Conservation (phyloP, 108 stramenopile species). For the Nitzschia inconspicua region DNA sequence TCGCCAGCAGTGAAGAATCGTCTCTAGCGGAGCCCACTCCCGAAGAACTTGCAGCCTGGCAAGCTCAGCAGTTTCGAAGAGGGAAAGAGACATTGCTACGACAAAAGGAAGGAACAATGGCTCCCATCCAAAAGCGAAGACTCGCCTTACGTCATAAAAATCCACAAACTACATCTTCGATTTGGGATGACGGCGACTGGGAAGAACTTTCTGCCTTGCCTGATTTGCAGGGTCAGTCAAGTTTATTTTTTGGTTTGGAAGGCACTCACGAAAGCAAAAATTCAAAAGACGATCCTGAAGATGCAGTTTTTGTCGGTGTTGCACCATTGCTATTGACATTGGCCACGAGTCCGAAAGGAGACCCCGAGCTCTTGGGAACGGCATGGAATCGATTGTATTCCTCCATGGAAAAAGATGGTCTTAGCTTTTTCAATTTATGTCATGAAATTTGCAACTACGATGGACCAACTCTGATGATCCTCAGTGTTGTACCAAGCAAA, state of each 20-base stretch:
- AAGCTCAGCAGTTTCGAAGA: slow-evolving; percentile 54
- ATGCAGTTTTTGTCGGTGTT: slow-evolving; percentile 1
- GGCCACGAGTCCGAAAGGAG: slow-evolving; percentile 25
- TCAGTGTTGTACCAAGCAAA: slow-evolving; percentile 27
- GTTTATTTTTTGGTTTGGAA: slow-evolving; percentile 39
- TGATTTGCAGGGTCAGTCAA: slow-evolving; percentile 34
- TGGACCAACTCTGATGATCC: slow-evolving; percentile 41
- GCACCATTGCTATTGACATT: slow-evolving; percentile 26
- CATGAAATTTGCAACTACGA: slow-evolving; percentile 40
- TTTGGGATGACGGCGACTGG: slow-evolving; percentile 29
- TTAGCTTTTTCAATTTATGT: slow-evolving; percentile 40
- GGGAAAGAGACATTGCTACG: slow-evolving; percentile 23
- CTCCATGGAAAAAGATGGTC: slow-evolving; percentile 45
- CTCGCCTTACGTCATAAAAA: background rate
- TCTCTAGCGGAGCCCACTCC: slow-evolving; percentile 37
- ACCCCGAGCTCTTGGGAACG: slow-evolving; percentile 50
- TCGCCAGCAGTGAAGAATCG: slow-evolving; percentile 2
- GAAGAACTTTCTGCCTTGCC: slow-evolving; percentile 34
- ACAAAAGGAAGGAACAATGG: slow-evolving; percentile 13
- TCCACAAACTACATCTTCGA: background rate
- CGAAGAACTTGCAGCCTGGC: slow-evolving; percentile 62
- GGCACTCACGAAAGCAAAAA: slow-evolving; percentile 3
- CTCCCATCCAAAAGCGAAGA: slow-evolving; percentile 3
- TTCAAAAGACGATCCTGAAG: too few relatives aligned
- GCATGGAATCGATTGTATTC: slow-evolving; percentile 54